Percentiles rank a stretch among this genome's conserved stretches.
phyloP scores from a whole-genome alignment of 257 asterid species.

The Solanum ahanhuiri region DNA sequence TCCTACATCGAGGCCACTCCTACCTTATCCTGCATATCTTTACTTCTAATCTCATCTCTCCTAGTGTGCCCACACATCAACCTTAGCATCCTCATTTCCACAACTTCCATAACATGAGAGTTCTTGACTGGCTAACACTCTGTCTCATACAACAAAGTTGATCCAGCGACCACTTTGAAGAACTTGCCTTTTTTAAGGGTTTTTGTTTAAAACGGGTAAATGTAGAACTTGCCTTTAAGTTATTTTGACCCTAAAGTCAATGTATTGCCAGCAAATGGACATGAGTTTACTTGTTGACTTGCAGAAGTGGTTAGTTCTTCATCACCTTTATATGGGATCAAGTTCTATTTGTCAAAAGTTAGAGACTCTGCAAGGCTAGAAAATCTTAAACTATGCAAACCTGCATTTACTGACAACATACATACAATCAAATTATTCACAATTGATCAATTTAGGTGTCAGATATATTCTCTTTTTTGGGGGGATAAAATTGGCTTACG shows the following conservation, averaged over 20 bases:
- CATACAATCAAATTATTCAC: background rate
- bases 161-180: background rate
- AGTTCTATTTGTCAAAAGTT: background rate
- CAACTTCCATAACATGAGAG: background rate
- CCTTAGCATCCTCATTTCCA: background rate
- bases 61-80: background rate
- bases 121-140: background rate
- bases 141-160: background rate
- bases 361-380: background rate
- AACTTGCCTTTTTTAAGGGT: background rate
- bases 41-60: background rate
- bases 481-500: background rate
- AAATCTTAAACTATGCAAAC: background rate
- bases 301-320: background rate
- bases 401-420: background rate
- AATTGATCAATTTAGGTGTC: background rate
- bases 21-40: background rate
- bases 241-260: background rate
- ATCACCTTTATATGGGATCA: background rate
- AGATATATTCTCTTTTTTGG: background rate
- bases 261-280: background rate
- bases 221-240: background rate
- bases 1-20: background rate
- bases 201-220: background rate
- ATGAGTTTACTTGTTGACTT: background rate